Evolutionary conservation across 2,329 filamentous ascomycete species (phyloP).

Genomic region (Achaetomium macrosporum): DNA sequence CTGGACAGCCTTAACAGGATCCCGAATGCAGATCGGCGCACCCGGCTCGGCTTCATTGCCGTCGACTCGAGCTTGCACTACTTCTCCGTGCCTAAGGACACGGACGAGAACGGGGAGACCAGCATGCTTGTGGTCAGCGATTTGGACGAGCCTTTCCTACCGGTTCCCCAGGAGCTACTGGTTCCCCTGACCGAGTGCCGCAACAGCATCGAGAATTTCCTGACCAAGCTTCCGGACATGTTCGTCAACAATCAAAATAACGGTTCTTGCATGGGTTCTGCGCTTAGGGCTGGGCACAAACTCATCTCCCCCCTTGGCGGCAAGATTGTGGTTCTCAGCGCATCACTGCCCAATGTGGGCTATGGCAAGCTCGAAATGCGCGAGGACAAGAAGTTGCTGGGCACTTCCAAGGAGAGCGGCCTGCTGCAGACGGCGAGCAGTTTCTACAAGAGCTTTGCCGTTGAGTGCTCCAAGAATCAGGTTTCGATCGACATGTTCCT

Average conservation of each 20-base stretch:
- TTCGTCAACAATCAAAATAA: constrained; percentile 90
- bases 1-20: constrained; percentile 92
- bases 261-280: constrained; percentile 90
- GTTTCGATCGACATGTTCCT: constrained; percentile 98
- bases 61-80: constrained; percentile 94
- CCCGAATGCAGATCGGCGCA: constrained; percentile 93
- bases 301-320: constrained; percentile 90
- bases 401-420: constrained; percentile 83
- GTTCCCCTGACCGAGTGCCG: constrained; percentile 86
- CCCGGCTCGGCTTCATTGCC: constrained; percentile 87
- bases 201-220: constrained; percentile 84
- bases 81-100: constrained; percentile 88
- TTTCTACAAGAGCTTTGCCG: constrained; percentile 98
- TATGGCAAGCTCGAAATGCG: constrained; percentile 86
- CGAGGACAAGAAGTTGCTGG: constrained; percentile 92
- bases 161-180: constrained; percentile 84
- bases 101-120: constrained; percentile 75
- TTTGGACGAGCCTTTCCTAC: constrained; percentile 91
- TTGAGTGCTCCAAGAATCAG: constrained; percentile 98
- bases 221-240: constrained; percentile 89
- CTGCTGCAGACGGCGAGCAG: constrained; percentile 88
- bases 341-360: constrained; percentile 84
- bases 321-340: constrained; percentile 87
- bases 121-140: constrained; percentile 93
- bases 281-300: constrained; percentile 88